Evolutionary conservation across 73 alveolate genomes (phyloP).

Genomic region (Paramecium sexaurelia): DNA sequence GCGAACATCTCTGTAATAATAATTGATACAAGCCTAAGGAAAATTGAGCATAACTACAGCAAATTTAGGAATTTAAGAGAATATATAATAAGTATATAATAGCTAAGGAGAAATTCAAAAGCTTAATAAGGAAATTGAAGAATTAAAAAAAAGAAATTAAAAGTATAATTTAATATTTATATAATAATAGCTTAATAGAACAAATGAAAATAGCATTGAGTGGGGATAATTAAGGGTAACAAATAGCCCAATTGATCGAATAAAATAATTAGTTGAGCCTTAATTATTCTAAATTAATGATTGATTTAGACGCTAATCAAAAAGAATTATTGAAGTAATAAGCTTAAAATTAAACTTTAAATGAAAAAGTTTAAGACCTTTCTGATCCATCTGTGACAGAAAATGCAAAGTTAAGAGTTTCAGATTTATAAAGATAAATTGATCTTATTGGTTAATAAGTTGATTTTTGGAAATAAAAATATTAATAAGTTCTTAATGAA

Average conservation of each 20-base stretch:
- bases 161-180: not conserved
- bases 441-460: conserved; percentile 23
- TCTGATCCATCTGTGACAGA: conserved; percentile 26
- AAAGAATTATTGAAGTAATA: not conserved
- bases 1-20: not conserved
- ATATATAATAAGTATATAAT: not conserved
- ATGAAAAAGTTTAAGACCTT: not conserved
- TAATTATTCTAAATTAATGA: not conserved
- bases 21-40: not conserved
- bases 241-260: not conserved
- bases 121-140: not conserved
- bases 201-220: conserved; percentile 18
- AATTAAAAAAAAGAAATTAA: not conserved
- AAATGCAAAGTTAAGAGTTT: conserved; percentile 2
- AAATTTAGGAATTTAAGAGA: not conserved
- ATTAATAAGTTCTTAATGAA: conserved; percentile 19
- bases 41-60: not conserved
- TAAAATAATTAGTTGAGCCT: not conserved
- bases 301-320: not conserved
- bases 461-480: conserved; percentile 37
- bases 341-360: not conserved
- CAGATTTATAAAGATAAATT: conserved; percentile 9
- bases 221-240: not conserved
- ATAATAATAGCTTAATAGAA: not conserved
- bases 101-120: not conserved